A percentile compares a stretch with the other conserved stretches of the same genome.
phyloP scores from a whole-genome alignment of 2,329 filamentous ascomycete genomes.

The Blastomyces percursus region DNA sequence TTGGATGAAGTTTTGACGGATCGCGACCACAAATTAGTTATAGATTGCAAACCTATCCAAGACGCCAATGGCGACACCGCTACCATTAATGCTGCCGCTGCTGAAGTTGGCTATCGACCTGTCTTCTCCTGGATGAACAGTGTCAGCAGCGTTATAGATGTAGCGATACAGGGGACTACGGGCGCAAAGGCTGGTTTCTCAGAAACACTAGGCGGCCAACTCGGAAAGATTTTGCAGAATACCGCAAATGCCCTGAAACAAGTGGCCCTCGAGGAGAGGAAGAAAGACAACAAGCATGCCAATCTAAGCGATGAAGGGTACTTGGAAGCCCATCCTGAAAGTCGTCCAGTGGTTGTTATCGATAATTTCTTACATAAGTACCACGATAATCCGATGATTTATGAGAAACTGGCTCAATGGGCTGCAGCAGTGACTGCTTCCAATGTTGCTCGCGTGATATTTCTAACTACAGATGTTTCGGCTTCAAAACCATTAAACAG shows the following conservation, averaged over 20 bases:
- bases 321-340: constrained; percentile 78
- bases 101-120: constrained; percentile 77
- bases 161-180: constrained; percentile 86
- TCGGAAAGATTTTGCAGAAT: constrained; percentile 81
- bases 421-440: constrained; percentile 73
- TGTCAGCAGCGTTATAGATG: constrained; percentile 80
- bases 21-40: constrained; percentile 64
- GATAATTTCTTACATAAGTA: constrained; percentile 84
- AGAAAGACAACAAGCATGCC: constrained; percentile 62
- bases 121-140: constrained; percentile 97
- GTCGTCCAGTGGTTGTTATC: constrained; percentile 70
- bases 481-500: constrained; percentile 81
- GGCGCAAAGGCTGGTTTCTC: constrained; percentile 92
- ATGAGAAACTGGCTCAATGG: constrained; percentile 77
- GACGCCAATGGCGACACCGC: constrained; percentile 80
- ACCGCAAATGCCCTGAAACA: constrained; percentile 67
- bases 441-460: constrained; percentile 88
- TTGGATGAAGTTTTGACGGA: constrained; percentile 70
- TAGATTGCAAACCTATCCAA: constrained; percentile 89
- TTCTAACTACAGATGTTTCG: constrained; percentile 79
- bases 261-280: constrained; percentile 59
- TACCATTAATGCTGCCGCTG: constrained; percentile 71
- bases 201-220: constrained; percentile 78
- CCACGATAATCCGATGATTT: constrained; percentile 54
- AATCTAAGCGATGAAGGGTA: constrained; percentile 71